phyloP scores from a whole-genome alignment of 192 early-diverging fungal species.

The Martensiomyces pterosporus region DNA sequence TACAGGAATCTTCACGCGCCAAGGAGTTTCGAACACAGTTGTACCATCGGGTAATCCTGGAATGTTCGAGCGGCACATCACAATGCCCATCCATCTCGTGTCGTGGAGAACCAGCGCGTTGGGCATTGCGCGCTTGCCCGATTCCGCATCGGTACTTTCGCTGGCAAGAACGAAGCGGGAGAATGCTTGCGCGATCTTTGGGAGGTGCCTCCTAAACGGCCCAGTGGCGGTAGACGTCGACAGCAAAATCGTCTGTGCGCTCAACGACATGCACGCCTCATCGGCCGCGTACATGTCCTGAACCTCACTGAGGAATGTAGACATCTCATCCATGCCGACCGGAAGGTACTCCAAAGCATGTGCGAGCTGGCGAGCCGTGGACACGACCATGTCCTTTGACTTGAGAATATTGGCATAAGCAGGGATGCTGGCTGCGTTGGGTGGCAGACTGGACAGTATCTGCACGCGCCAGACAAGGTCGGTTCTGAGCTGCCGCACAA shows the following conservation, averaged over 20 bases:
- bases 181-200: slow-evolving; percentile 37
- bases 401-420: slow-evolving; percentile 22
- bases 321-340: slow-evolving; percentile 37
- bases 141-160: slow-evolving; percentile 9
- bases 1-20: slow-evolving; percentile 32
- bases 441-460: slow-evolving; percentile 28
- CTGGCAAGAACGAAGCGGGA: slow-evolving; percentile 38
- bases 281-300: slow-evolving; percentile 37
- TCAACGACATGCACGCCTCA: slow-evolving; percentile 28
- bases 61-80: slow-evolving; percentile 21
- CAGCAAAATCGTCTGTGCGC: slow-evolving; percentile 34
- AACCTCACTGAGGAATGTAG: slow-evolving; percentile 40
- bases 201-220: slow-evolving; percentile 42
- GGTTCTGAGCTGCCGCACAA: slow-evolving; percentile 24
- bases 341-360: slow-evolving; percentile 48
- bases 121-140: slow-evolving; percentile 23
- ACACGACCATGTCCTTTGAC: slow-evolving; percentile 36
- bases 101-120: slow-evolving; percentile 46
- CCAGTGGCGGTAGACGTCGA: slow-evolving; percentile 34
- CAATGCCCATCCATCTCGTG: slow-evolving; percentile 43
- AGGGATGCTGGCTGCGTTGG: slow-evolving; percentile 24
- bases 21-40: slow-evolving; percentile 44
- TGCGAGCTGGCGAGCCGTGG: slow-evolving; percentile 42
- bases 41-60: slow-evolving; percentile 34
- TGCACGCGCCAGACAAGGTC: slow-evolving; percentile 33